Evolutionary conservation across 345 rosid genomes (phyloP).

Genomic region (Brassica juncea): DNA sequence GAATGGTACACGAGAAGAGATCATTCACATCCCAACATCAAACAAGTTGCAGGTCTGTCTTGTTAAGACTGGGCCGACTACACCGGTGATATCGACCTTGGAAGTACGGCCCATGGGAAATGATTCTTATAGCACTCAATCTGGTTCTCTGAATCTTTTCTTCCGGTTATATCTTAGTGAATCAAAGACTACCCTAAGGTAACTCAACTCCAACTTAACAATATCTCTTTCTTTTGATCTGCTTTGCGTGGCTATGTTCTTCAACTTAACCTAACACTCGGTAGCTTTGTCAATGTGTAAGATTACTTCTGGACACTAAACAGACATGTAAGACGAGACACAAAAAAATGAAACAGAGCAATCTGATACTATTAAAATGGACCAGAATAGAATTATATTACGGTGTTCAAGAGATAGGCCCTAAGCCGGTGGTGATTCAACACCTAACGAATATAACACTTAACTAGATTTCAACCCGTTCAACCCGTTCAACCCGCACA

Average conservation of each 20-base stretch:
- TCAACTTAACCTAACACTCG: neutral
- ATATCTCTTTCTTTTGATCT: neutral
- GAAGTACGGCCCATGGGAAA: conserved; percentile 26
- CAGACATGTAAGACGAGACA: neutral
- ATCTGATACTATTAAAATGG: neutral
- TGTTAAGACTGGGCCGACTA: conserved; percentile 32
- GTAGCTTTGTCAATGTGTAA: neutral
- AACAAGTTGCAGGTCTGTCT: conserved; percentile 34
- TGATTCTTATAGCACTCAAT: neutral
- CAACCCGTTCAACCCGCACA: too few relatives aligned
- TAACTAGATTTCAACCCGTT: too few relatives aligned
- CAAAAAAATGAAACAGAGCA: neutral
- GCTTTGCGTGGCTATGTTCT: neutral
- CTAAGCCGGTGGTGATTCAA: neutral
- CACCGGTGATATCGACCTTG: conserved; percentile 6
- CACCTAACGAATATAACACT: too few relatives aligned
- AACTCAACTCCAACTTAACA: conserved; percentile 6
- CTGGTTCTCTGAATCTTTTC: conserved; percentile 6
- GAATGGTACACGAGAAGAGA: neutral
- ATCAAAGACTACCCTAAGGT: neutral
- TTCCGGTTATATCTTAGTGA: neutral
- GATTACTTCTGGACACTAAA: neutral
- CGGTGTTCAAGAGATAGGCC: neutral
- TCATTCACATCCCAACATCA: conserved; percentile 22
- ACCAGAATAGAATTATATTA: too few relatives aligned